Base-by-base conservation (phyloP, 177 flowering plant genomes). In the Vitis hybrid region DNA sequence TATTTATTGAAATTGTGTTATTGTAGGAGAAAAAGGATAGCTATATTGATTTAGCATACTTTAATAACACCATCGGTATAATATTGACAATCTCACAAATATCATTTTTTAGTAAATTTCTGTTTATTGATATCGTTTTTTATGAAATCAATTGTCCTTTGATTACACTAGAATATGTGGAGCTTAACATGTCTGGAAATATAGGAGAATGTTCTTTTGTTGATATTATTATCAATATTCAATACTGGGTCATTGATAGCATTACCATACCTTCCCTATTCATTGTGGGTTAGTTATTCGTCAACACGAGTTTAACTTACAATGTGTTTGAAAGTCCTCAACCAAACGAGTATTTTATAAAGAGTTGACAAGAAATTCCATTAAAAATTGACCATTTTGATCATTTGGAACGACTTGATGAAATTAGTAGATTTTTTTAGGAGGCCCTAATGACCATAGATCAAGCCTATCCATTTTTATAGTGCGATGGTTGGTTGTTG, bases 81-180 rank as follows among this genome's bases (percentile, higher is more conserved):
- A 48, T 56, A 72, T 72, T 72, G 55, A 67, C 53, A 52, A 72
- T 72, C 75, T 72, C 64, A 72, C 64, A 72, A 72, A 26, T 56
- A 64, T 65, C 49, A 50, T 56, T 21, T 22, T 21, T 72, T 2
- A 72, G 39, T 67, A 45, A 49, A 48, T 72, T 68, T 68, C 62
- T 50, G 53, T 68, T 73, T 68, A 68, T 33, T 62, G 63, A 73
- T 62, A 39, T 60, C 63, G 68, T 68, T 67, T 67, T 74, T 74
- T 66, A 74, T 15, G 45, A 49, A 69, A 67, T 74, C 33, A 56
- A 49, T 60, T 70, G 29, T 72, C 76, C 64, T 74, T 0, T 67
- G 21, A 74, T 56, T 68, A 14, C 48, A 62, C 29, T 8, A 45
- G 66, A 64, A 64, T 14, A 62, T 56, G 45, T 39, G 9, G 45